These are phyloP conservation scores for Mucor mucedo DNA, from an alignment of 371 early-diverging fungal genomes.

Conservation along the genomic window DNA sequence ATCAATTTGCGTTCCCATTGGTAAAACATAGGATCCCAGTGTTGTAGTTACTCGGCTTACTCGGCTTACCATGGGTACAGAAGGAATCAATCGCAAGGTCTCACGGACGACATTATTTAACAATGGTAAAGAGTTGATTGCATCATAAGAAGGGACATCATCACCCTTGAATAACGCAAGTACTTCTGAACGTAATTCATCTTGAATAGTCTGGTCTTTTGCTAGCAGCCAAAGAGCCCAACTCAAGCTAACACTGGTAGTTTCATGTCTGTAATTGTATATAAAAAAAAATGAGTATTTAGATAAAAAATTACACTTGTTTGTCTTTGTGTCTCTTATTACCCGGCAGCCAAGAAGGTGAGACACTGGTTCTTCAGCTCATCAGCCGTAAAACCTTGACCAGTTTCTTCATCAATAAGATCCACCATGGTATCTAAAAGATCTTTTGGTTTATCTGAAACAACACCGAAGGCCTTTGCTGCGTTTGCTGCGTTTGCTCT, in stretches of 20 bases:
- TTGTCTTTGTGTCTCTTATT: constrained; percentile 2
- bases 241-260: constrained; percentile 57
- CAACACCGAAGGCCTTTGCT: constrained; percentile 12
- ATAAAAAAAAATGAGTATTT: too few relatives aligned
- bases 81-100: constrained; percentile 55
- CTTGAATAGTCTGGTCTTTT: constrained; percentile 46
- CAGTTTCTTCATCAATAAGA: constrained; percentile 41
- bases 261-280: constrained; percentile 45
- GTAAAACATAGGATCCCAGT: constrained; percentile 50
- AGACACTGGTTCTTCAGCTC: constrained; percentile 41
- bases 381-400: constrained; percentile 34
- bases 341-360: constrained; percentile 53
- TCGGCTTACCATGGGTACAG: constrained; percentile 56
- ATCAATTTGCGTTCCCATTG: constrained; percentile 58
- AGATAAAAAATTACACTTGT: too few relatives aligned
- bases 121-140: constrained; percentile 47
- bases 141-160: constrained; percentile 47
- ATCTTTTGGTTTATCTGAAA: constrained; percentile 28
- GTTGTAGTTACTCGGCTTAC: constrained; percentile 44
- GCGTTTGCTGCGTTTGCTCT: too few relatives aligned
- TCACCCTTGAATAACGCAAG: constrained; percentile 25
- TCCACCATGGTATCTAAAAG: constrained; percentile 43
- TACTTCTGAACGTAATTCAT: constrained; percentile 51
- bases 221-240: constrained; percentile 63
- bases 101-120: constrained; percentile 62